phyloP scores from a whole-genome alignment of 2,329 filamentous ascomycete species.

The Cladophialophora carrionii region DNA sequence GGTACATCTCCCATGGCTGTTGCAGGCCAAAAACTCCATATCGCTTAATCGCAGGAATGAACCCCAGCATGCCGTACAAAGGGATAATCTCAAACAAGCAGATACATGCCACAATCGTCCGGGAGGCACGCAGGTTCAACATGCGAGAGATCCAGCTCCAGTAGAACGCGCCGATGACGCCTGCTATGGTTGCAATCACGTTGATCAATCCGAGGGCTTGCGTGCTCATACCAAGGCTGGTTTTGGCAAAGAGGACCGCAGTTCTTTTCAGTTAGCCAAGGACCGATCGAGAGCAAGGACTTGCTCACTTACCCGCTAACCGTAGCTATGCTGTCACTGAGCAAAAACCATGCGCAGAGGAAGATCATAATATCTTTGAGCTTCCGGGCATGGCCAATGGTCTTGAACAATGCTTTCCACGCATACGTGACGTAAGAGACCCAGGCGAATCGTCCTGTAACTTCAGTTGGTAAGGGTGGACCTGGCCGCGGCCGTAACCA shows the following conservation, averaged over 20 bases:
- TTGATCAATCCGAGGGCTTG: constrained; percentile 90
- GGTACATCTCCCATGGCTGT: constrained; percentile 96
- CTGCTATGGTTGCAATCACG: constrained; percentile 82
- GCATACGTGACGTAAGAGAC: constrained; percentile 76
- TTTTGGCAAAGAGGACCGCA: constrained; percentile 94
- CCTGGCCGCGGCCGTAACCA: constrained; percentile 89
- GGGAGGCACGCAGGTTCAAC: constrained; percentile 72
- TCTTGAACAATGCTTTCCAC: constrained; percentile 84
- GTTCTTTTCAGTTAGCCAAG: constrained; percentile 53
- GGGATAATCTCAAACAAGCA: constrained; percentile 89
- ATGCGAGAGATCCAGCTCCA: constrained; percentile 79
- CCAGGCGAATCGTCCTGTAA: constrained; percentile 55
- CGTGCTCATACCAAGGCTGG: constrained; percentile 83
- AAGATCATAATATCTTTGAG: constrained; percentile 83
- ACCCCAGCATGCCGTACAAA: constrained; percentile 85
- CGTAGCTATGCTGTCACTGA: constrained; percentile 92
- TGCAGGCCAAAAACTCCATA: constrained; percentile 84
- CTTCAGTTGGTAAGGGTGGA: constrained; percentile 66
- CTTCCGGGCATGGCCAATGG: constrained; percentile 71
- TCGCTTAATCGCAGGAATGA: constrained; percentile 74
- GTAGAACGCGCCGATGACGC: constrained; percentile 83
- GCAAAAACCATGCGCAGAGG: constrained; percentile 86
- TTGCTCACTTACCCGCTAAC: constrained; percentile 65
- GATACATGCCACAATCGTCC: constrained; percentile 92
- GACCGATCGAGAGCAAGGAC: neutral